A percentile compares a stretch with the other conserved stretches of the same genome.
These are phyloP conservation scores for Ampelomyces quisqualis DNA, from an alignment of 2,329 filamentous ascomycete species.

Conservation along the genomic window DNA sequence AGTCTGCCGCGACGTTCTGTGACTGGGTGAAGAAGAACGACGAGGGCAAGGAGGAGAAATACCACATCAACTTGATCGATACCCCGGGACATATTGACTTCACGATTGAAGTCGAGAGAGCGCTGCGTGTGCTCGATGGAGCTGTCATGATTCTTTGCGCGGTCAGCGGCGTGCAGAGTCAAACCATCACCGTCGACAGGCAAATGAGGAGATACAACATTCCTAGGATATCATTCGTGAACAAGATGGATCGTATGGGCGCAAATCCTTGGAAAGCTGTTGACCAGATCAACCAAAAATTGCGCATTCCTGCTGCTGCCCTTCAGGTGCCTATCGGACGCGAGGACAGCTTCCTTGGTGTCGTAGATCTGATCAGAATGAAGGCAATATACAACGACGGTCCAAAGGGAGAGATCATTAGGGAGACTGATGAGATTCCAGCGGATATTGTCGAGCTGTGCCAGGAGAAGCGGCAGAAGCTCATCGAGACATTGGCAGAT, in stretches of 20 bases:
- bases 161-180: slow-evolving; percentile 93
- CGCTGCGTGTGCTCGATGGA: slow-evolving; percentile 89
- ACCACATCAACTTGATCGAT: slow-evolving; percentile 98
- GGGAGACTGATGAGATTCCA: slow-evolving; percentile 77
- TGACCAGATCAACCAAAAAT: slow-evolving; percentile 95
- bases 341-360: slow-evolving; percentile 88
- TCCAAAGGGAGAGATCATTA: slow-evolving; percentile 70
- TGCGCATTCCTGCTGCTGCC: slow-evolving; percentile 88
- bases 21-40: slow-evolving; percentile 86
- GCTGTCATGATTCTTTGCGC: slow-evolving; percentile 98
- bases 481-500: slow-evolving; percentile 94
- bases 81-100: slow-evolving; percentile 99
- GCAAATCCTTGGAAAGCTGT: slow-evolving; percentile 97
- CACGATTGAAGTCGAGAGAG: slow-evolving; percentile 96
- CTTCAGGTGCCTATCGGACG: slow-evolving; percentile 91
- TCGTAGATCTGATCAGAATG: slow-evolving; percentile 91
- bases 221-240: slow-evolving; percentile 91
- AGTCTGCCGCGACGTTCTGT: slow-evolving; percentile 96
- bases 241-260: slow-evolving; percentile 99
- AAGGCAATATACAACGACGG: slow-evolving; percentile 92
- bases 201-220: slow-evolving; percentile 99
- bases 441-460: slow-evolving; percentile 74
- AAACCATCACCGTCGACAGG: slow-evolving; percentile 96
- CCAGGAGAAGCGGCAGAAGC: slow-evolving; percentile 75
- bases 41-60: slow-evolving; percentile 76